phyloP scores from a whole-genome alignment of 1,284 basidiomycete genomes.

The Ceratobasidium theobromae region DNA sequence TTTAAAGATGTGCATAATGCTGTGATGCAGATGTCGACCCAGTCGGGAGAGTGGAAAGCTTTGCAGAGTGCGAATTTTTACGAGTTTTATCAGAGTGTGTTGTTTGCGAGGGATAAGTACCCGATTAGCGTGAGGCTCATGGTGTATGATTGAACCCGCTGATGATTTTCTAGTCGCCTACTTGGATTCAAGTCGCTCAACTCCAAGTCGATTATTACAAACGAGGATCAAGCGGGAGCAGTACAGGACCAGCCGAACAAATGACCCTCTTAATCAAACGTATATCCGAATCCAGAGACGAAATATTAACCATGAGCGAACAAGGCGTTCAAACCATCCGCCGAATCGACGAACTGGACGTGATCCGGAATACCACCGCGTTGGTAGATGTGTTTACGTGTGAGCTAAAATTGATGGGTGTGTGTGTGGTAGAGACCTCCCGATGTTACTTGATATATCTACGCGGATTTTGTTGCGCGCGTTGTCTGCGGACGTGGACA shows the following conservation, averaged over 20 bases:
- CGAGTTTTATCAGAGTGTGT: constrained; percentile 27
- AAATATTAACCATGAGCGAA: constrained; percentile 23
- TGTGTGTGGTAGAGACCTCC: constrained; percentile 5
- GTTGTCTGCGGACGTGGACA: background rate
- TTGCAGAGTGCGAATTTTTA: constrained; percentile 29
- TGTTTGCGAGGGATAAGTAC: constrained; percentile 8
- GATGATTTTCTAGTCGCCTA: constrained; percentile 3
- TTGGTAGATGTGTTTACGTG: background rate
- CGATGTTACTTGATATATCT: constrained; percentile 20
- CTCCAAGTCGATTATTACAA: constrained; percentile 25
- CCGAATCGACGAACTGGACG: constrained; percentile 20
- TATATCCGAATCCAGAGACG: constrained; percentile 12
- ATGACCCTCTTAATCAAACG: constrained; percentile 23
- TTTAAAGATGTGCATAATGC: constrained; percentile 16
- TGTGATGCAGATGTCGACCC: constrained; percentile 16
- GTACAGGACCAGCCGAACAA: constrained; percentile 12
- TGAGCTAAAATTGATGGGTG: background rate
- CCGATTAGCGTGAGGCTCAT: constrained; percentile 1
- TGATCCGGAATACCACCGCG: constrained; percentile 19
- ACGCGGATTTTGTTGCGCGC: constrained; percentile 25
- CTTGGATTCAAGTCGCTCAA: constrained; percentile 23
- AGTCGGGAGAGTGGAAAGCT: constrained; percentile 22
- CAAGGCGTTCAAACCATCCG: constrained; percentile 18
- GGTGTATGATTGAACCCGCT: background rate
- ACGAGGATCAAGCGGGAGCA: constrained; percentile 5